Evolutionary conservation across 306 rosid genomes (phyloP).

Genomic region (Glycyrrhiza uralensis): DNA sequence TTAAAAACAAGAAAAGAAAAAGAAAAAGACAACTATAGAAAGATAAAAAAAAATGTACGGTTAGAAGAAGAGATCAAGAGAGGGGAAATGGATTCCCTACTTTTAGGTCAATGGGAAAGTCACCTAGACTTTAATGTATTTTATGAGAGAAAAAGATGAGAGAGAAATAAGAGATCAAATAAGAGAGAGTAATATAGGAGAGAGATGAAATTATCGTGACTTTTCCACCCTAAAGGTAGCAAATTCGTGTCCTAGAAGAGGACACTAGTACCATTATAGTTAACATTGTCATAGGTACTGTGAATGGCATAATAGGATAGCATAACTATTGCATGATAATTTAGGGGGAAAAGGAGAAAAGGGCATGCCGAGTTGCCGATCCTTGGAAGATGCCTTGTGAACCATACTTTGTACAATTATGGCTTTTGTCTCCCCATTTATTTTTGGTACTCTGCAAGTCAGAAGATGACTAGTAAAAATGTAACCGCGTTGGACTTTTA

Average conservation of each 20-base stretch:
- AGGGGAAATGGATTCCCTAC: too few species aligned
- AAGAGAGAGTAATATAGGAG: too few species aligned
- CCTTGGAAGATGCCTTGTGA: conserved; percentile 10
- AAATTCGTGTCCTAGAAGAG: background rate
- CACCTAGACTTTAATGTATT: too few species aligned
- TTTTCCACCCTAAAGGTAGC: too few species aligned
- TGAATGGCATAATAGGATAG: conserved; percentile 10
- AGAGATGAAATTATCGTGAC: too few species aligned
- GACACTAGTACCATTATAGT: background rate
- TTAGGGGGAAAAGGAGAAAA: background rate
- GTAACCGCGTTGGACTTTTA: background rate
- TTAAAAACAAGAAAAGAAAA: background rate
- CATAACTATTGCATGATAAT: background rate
- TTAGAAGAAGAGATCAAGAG: too few species aligned
- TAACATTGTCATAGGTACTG: background rate
- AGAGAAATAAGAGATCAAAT: too few species aligned
- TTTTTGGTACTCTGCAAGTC: background rate
- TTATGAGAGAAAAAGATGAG: too few species aligned
- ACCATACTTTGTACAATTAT: conserved; percentile 4
- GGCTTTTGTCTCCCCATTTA: conserved; percentile 4
- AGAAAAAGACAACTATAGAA: background rate
- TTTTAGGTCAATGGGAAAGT: too few species aligned
- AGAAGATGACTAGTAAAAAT: conserved; percentile 2
- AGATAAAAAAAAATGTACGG: background rate
- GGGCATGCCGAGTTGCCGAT: background rate